phyloP scores from a whole-genome alignment of 2,329 filamentous ascomycete genomes.

The Talaromyces verruculosus region DNA sequence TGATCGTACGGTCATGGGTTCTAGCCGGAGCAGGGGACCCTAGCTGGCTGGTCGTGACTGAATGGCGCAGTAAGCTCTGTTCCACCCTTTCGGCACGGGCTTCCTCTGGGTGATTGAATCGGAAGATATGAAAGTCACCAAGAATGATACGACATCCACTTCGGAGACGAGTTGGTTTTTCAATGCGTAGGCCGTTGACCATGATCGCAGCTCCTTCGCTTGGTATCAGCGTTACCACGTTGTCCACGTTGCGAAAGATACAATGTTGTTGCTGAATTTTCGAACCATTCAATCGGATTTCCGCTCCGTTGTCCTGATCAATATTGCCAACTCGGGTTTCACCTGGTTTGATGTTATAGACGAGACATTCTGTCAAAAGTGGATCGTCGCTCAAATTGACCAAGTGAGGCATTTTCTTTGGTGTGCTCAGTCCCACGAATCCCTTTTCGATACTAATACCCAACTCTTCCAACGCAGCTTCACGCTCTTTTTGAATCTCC shows the following conservation, averaged over 20 bases:
- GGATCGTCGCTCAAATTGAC: constrained; percentile 97
- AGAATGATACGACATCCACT: constrained; percentile 94
- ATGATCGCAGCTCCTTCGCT: constrained; percentile 93
- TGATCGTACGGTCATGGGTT: constrained; percentile 76
- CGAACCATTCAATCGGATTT: constrained; percentile 90
- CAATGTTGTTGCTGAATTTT: constrained; percentile 93
- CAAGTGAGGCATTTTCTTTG: constrained; percentile 98
- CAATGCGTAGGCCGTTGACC: constrained; percentile 91
- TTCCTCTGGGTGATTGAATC: constrained; percentile 97
- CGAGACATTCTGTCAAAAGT: constrained; percentile 87
- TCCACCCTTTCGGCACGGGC: constrained; percentile 89
- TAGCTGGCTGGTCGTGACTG: constrained; percentile 64
- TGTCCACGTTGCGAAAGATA: constrained; percentile 88
- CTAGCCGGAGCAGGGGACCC: constrained; percentile 63
- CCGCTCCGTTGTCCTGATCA: constrained; percentile 75
- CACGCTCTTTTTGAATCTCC: constrained; percentile 94
- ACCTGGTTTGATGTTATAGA: constrained; percentile 97
- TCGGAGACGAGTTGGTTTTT: constrained; percentile 79
- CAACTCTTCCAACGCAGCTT: constrained; percentile 90
- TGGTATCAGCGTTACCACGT: constrained; percentile 86
- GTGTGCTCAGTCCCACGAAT: constrained; percentile 89
- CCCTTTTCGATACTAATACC: constrained; percentile 99
- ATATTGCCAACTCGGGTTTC: constrained; percentile 93
- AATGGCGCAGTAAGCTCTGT: constrained; percentile 82
- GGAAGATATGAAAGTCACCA: constrained; percentile 97